Base-by-base conservation (phyloP, 192 early-diverging fungal genomes). In the Umbelopsis sp. region DNA sequence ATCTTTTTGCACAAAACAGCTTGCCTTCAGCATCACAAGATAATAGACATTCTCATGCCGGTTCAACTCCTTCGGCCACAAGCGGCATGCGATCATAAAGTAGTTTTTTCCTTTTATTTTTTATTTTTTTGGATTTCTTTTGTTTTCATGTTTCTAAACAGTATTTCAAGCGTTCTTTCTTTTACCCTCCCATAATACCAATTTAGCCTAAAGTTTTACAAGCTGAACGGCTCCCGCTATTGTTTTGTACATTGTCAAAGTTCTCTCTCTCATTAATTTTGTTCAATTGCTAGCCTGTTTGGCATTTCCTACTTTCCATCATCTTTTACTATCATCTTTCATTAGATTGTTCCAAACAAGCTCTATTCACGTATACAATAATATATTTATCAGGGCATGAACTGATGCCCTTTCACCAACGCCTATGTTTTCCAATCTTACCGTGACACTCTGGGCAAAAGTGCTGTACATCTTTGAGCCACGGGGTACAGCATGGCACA, bases 381-480 rank as follows among this genome's bases (percentile, higher is more conserved):
- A 41, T 41, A 41, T 41, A 41, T 41, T 41, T 41, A 41, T 41
- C 5, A 41, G 37, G 37, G 37, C 37, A 41, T 41, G 37, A 41
- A 41, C 10, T 1, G 37, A 35, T 25, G 55, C 25, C 27, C 27
- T 61, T 33, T 35, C 30, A 61, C 55, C 55, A 61, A 18, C 55
- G 25, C 16, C 55, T 25, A 35, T 61, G 18, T 35, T 25, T 30
- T n/a, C 55, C 55, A 15, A 61, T 12, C 13, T 13, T n/a, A 4
- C 13, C 16, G 18, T 61, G 25, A n/a, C 55, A 61, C 30, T 61
- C 30, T 61, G 55, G 55, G 16, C 55, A 61, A 27, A 7, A 12
- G 30, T 61, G 55, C 30, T 61, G 55, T 0, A 61, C 55, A 61
- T 61, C 55, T 33, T 61, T 61, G 15, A 61, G 55, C 55, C 55